A percentile compares a stretch with the other conserved stretches of the same genome.
phyloP scores from a whole-genome alignment of 257 asterid genomes.

The Capsicum rhomboideum region DNA sequence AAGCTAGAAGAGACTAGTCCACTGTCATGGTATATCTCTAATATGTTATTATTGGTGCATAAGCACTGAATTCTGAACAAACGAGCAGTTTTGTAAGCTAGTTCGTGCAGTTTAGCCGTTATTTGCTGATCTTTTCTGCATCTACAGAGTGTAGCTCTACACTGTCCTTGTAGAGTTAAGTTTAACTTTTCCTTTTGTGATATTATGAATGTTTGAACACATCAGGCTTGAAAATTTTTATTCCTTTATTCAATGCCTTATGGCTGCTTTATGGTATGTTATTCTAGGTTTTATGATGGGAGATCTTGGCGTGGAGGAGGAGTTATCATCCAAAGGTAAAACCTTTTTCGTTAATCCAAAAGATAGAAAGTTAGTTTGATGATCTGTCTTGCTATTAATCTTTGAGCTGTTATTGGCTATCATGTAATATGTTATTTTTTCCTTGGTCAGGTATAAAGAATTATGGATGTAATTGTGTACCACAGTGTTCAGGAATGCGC shows the following conservation, averaged over 20 bases:
- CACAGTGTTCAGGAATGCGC: too few species aligned
- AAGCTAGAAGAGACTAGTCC: neutral
- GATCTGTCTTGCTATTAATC: neutral
- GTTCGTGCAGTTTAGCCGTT: neutral
- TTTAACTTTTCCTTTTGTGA: neutral
- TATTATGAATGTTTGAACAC: neutral
- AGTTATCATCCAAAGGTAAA: conserved; percentile 23
- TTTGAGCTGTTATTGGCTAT: neutral
- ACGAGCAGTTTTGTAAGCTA: neutral
- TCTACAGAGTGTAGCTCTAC: neutral
- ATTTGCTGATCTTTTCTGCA: neutral
- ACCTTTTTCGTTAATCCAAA: neutral
- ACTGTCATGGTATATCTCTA: neutral
- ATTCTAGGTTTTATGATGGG: conserved; percentile 23
- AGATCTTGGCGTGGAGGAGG: conserved; percentile 6
- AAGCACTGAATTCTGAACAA: neutral
- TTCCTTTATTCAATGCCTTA: neutral
- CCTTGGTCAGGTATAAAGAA: neutral
- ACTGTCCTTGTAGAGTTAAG: neutral
- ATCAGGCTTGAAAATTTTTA: neutral
- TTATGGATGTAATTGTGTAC: neutral
- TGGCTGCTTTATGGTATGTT: conserved; percentile 9
- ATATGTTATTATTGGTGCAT: neutral
- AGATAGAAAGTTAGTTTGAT: neutral
- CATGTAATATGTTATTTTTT: neutral